Evolutionary conservation across 2,329 filamentous ascomycete genomes (phyloP), one percentile per base, ranked within the genome.

Genomic region (Curvularia sp.): DNA sequence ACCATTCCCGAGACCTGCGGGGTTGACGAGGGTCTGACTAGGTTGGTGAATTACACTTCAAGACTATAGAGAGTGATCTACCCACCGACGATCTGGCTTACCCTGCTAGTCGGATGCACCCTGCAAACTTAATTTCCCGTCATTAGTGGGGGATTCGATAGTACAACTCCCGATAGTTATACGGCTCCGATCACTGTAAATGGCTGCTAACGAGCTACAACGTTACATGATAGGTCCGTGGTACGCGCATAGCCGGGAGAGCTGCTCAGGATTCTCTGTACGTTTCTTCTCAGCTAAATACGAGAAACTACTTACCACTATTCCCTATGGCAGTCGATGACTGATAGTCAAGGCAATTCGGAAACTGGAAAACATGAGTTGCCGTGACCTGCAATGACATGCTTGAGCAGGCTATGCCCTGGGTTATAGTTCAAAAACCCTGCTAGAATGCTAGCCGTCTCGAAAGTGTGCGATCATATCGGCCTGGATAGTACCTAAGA

Each of bases 21-120:
- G 49, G 42, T 41, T 48, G 42, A 35, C 13, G n/a, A n/a, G 41
- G 30, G 30, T 53, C 15, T 13, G 2, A 41, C 53, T n/a, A 26
- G 33, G 44, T 31, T 10, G n/a, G 31, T 49, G 18, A 30, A 55
- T 18, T 41, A 28, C 6, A n/a, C 20, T 47, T 2, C 12, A 13
- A 33, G 28, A 30, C 13, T 0, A 20, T 48, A 7, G 6, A 47
- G 10, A 26, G 24, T 9, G 24, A 35, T 41, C 26, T 39, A 6
- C 26, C 28, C 18, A 5, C 47, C n/a, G 12, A 38, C n/a, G 10
- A 50, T 55, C 35, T 35, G 28, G 6, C 3, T 8, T 38, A 38
- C 42, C 42, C 24, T 26, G n/a, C 26, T n/a, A 28, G 42, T 28
- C 24, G 13, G 1, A n/a, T 22, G 20, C 10, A 47, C 26, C 24